A percentile compares a stretch with the other conserved stretches of the same genome.
Conservation (phyloP, 768 basidiomycete genomes). For the Auricularia auricula-judae region DNA sequence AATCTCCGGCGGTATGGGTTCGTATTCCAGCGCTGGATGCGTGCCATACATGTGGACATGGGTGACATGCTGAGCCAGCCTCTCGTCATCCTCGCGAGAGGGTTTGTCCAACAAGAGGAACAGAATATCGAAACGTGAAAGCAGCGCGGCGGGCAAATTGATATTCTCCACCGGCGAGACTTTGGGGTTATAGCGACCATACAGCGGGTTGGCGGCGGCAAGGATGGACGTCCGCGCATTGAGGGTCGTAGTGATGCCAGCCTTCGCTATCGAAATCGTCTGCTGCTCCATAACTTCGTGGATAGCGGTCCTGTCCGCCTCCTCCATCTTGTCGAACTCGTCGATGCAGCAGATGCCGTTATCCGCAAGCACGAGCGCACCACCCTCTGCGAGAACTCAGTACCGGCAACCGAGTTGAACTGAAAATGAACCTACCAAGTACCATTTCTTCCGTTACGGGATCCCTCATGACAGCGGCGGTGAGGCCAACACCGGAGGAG, state of each 20-base stretch:
- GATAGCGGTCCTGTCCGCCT: constrained; percentile 91
- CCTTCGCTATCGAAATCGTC: constrained; percentile 98
- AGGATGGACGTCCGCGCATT: constrained; percentile 97
- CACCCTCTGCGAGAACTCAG: constrained; percentile 62
- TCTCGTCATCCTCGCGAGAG: constrained; percentile 86
- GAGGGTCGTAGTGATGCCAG: constrained; percentile 95
- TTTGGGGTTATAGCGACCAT: constrained; percentile 96
- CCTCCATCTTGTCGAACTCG: constrained; percentile 99
- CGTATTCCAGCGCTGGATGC: constrained; percentile 77
- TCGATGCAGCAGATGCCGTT: constrained; percentile 99
- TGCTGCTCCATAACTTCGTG: constrained; percentile 99
- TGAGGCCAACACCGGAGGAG: constrained; percentile 96
- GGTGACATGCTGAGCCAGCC: constrained; percentile 93
- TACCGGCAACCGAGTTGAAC: constrained; percentile 2
- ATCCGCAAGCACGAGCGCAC: constrained; percentile 96
- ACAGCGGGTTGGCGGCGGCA: constrained; percentile 95
- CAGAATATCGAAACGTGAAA: constrained; percentile 92
- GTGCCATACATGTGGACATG: constrained; percentile 94
- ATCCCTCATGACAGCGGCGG: constrained; percentile 97
- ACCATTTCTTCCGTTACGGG: constrained; percentile 99
- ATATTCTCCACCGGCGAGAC: constrained; percentile 98
- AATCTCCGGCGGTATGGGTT: constrained; percentile 73
- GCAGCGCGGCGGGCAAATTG: constrained; percentile 91
- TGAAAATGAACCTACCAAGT: constrained; percentile 49
- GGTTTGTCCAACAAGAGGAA: constrained; percentile 98